These are phyloP conservation scores for Hirschioporus abietinus DNA, from an alignment of 768 basidiomycete genomes.

Conservation along the genomic window DNA sequence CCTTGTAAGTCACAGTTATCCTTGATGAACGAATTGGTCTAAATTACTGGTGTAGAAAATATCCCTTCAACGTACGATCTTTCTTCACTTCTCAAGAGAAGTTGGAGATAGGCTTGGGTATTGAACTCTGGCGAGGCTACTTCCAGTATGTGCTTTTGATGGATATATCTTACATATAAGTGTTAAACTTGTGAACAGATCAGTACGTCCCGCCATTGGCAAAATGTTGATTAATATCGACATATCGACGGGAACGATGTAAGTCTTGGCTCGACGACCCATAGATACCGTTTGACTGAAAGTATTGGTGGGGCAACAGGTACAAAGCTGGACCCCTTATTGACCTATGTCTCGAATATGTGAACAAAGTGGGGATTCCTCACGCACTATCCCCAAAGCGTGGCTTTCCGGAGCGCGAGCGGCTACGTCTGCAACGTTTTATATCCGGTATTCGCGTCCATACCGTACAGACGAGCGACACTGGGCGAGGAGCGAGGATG, in stretches of 20 bases:
- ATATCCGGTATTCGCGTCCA: constrained; percentile 46
- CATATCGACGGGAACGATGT: constrained; percentile 70
- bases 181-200: constrained; percentile 22
- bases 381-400: constrained; percentile 34
- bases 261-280: constrained; percentile 5
- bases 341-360: constrained; percentile 50
- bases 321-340: constrained; percentile 60
- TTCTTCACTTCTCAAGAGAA: constrained; percentile 62
- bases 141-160: constrained; percentile 44
- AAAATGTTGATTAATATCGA: constrained; percentile 70
- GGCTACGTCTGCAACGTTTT: constrained; percentile 50
- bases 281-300: neutral
- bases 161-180: neutral
- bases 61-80: constrained; percentile 69
- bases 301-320: constrained; percentile 9
- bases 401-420: constrained; percentile 45
- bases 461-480: constrained; percentile 34
- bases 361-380: constrained; percentile 30
- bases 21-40: neutral
- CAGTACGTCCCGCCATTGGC: constrained; percentile 61
- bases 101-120: constrained; percentile 41
- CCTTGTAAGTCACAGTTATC: constrained; percentile 23
- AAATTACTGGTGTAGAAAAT: constrained; percentile 25
- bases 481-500: constrained; percentile 26
- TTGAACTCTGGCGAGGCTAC: constrained; percentile 74